Evolutionary conservation across 305 asterid genomes (phyloP).

Genomic region (Solanum hybrid): DNA sequence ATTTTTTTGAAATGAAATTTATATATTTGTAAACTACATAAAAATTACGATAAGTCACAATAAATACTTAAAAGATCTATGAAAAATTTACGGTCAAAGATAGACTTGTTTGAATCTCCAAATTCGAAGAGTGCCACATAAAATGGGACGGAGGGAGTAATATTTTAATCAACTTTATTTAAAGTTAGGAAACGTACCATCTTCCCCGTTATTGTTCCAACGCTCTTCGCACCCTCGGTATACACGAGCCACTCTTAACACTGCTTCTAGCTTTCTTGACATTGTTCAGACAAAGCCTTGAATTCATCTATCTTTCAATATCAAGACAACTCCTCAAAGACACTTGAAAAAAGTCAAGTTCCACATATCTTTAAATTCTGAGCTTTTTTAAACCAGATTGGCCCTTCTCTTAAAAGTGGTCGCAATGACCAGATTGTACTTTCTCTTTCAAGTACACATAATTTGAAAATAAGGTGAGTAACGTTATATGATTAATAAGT

Average conservation of each 20-base stretch:
- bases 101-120: no score
- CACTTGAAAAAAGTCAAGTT: neutral
- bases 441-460: neutral
- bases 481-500: no score
- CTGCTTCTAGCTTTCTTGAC: neutral
- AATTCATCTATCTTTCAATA: neutral
- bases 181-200: neutral
- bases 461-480: neutral
- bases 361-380: neutral
- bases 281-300: neutral
- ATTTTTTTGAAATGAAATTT: no score
- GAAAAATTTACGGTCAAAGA: no score
- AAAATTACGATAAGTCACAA: no score
- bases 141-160: no score
- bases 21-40: no score
- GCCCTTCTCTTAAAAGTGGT: neutral
- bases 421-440: neutral
- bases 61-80: no score
- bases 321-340: neutral
- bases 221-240: neutral
- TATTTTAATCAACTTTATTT: no score
- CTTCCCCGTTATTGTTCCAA: neutral
- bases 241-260: neutral
- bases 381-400: neutral
- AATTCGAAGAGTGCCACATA: no score